Conservation (phyloP, 176 grass and related monocot species). For the Areca catechu region DNA sequence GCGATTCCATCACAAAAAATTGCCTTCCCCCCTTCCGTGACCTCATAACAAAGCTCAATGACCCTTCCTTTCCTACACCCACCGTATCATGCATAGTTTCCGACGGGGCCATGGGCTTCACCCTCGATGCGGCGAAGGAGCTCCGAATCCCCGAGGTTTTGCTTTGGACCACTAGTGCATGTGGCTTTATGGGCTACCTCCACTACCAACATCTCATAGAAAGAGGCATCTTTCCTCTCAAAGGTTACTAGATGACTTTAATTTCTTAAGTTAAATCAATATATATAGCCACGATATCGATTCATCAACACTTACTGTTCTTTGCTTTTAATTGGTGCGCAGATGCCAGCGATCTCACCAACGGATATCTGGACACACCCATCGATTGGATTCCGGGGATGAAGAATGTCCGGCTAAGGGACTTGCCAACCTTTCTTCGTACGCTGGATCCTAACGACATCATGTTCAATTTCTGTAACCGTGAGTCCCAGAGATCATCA, state of each 20-base stretch:
- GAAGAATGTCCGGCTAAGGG: too few relatives aligned
- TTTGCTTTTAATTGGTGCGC: too few relatives aligned
- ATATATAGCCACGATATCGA: too few relatives aligned
- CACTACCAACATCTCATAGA: slow-evolving; percentile 33
- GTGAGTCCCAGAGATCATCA: too few relatives aligned
- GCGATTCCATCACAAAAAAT: slow-evolving; percentile 28
- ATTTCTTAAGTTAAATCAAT: too few relatives aligned
- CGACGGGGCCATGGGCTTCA: slow-evolving; percentile 38
- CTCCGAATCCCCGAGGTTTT: slow-evolving; percentile 29
- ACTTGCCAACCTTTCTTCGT: too few relatives aligned
- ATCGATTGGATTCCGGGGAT: too few relatives aligned
- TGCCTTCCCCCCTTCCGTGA: slow-evolving; percentile 23
- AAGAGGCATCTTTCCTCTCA: slow-evolving; percentile 29
- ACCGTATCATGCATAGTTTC: slow-evolving; percentile 23
- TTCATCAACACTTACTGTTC: too few relatives aligned
- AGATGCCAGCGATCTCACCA: too few relatives aligned
- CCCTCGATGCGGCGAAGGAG: slow-evolving; percentile 22
- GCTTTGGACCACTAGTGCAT: slow-evolving; percentile 30
- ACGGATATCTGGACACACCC: too few relatives aligned
- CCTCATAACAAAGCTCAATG: slow-evolving; percentile 12
- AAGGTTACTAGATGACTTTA: not conserved
- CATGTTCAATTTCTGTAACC: too few relatives aligned
- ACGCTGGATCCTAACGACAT: too few relatives aligned
- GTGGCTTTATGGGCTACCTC: slow-evolving; percentile 31
- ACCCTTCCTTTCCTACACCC: not conserved